These are phyloP conservation scores for Trichoderma semiorbis DNA, from an alignment of 2,329 filamentous ascomycete genomes.

Conservation along the genomic window DNA sequence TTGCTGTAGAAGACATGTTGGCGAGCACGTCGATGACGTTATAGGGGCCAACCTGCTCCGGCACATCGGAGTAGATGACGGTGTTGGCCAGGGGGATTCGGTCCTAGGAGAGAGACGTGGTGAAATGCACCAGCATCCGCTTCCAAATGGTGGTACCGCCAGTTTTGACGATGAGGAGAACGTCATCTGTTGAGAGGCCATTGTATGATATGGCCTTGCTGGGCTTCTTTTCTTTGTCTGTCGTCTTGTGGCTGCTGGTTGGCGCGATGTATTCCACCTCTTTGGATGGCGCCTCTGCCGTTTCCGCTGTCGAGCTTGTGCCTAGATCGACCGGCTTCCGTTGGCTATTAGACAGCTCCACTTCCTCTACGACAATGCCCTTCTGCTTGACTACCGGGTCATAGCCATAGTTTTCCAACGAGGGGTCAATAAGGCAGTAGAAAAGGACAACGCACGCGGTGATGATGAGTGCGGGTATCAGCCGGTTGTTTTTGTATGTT, in stretches of 20 bases:
- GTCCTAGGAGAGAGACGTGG: conserved; percentile 20
- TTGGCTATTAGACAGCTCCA: neutral
- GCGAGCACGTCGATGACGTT: conserved; percentile 24
- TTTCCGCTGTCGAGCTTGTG: neutral
- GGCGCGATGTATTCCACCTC: conserved; percentile 2
- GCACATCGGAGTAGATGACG: conserved; percentile 26
- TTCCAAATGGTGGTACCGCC: conserved; percentile 28
- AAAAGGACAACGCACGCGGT: conserved; percentile 21
- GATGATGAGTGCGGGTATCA: conserved; percentile 25
- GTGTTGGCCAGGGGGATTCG: conserved; percentile 21
- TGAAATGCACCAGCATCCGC: conserved; percentile 25
- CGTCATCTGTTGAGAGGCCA: conserved; percentile 21
- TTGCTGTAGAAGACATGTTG: conserved; percentile 23
- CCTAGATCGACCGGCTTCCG: neutral
- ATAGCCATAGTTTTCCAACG: conserved; percentile 18
- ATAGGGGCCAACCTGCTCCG: conserved; percentile 23
- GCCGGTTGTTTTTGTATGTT: conserved; percentile 26
- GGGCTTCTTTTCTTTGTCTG: neutral
- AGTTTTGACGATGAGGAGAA: conserved; percentile 27
- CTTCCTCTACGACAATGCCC: conserved; percentile 3
- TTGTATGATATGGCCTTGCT: conserved; percentile 12
- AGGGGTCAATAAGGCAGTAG: conserved; percentile 22
- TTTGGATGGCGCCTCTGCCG: neutral
- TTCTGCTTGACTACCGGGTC: neutral
- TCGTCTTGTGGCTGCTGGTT: neutral